Conservation (phyloP, 805 yeast genomes). For the Candida schatavii region DNA sequence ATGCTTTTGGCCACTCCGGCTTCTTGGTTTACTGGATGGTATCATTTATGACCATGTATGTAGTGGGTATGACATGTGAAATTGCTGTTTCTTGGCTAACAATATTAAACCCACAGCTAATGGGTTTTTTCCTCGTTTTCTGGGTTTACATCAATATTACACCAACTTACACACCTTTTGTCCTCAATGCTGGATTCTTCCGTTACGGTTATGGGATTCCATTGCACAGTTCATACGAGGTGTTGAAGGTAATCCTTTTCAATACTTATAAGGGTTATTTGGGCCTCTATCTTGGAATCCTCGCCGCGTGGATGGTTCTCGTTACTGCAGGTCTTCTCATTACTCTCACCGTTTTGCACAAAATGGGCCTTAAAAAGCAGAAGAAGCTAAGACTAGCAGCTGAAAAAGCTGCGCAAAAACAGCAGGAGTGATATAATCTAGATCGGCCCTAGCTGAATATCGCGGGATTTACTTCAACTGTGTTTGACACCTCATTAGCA, state of each 20-base stretch:
- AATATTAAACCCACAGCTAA: conserved; percentile 56
- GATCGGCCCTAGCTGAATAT: too few relatives aligned
- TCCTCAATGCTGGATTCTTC: conserved; percentile 52
- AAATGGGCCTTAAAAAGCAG: conserved; percentile 22
- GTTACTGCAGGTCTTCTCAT: conserved; percentile 45
- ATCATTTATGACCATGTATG: conserved; percentile 64
- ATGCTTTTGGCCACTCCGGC: conserved; percentile 63
- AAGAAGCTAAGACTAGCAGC: conserved; percentile 11
- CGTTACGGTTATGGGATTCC: conserved; percentile 70
- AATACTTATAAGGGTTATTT: conserved; percentile 53
- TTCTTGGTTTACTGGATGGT: conserved; percentile 75
- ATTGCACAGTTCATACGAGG: conserved; percentile 61
- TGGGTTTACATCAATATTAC: conserved; percentile 71
- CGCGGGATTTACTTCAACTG: too few relatives aligned
- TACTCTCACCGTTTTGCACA: conserved; percentile 41
- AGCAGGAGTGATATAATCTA: too few relatives aligned
- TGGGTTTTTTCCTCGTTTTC: conserved; percentile 69
- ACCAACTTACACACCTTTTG: conserved; percentile 67
- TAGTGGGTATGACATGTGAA: conserved; percentile 76
- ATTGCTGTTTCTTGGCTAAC: conserved; percentile 53
- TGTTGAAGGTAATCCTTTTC: conserved; percentile 57
- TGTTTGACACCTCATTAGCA: too few relatives aligned
- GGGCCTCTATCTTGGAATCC: conserved; percentile 60
- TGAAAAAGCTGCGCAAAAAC: background rate
- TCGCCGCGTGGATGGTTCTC: conserved; percentile 59